phyloP scores from a whole-genome alignment of 2,329 filamentous ascomycete genomes.

The Bimuria novae-zelandiae region DNA sequence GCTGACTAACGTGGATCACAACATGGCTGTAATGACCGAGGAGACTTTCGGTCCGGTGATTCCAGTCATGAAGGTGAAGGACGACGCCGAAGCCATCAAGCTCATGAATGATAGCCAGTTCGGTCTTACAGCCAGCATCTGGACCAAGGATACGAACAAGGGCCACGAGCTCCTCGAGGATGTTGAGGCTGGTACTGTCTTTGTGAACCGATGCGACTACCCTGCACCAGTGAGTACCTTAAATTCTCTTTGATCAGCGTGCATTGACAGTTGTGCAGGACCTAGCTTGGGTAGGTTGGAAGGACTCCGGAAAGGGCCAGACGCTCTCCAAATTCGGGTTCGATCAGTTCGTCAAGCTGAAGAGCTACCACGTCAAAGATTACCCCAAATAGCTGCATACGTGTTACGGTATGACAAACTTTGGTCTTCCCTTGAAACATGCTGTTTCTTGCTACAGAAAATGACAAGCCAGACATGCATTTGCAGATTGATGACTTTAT shows the following conservation, averaged over 20 bases:
- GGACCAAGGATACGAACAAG: slow-evolving; percentile 82
- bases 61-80: slow-evolving; percentile 82
- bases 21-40: slow-evolving; percentile 87
- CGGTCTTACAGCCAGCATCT: slow-evolving; percentile 93
- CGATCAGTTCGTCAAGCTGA: slow-evolving; percentile 93
- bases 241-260: background rate
- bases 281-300: slow-evolving; percentile 96
- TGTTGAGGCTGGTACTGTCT: slow-evolving; percentile 92
- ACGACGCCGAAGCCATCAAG: slow-evolving; percentile 77
- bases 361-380: slow-evolving; percentile 93
- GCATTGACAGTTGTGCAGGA: slow-evolving; percentile 60
- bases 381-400: slow-evolving; percentile 58
- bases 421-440: slow-evolving; percentile 15
- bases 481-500: slow-evolving; percentile 2
- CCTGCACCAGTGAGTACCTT: slow-evolving; percentile 78
- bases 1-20: slow-evolving; percentile 76
- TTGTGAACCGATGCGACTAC: slow-evolving; percentile 92
- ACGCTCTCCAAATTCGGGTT: slow-evolving; percentile 90
- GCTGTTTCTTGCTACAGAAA: slow-evolving; percentile 21
- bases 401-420: slow-evolving; percentile 18
- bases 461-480: slow-evolving; percentile 2
- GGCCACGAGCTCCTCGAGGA: slow-evolving; percentile 77
- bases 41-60: slow-evolving; percentile 96
- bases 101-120: slow-evolving; percentile 96
- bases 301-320: slow-evolving; percentile 91